Evolutionary conservation across 208 protist species (phyloP).

Genomic region (Crithidia mellificae): DNA sequence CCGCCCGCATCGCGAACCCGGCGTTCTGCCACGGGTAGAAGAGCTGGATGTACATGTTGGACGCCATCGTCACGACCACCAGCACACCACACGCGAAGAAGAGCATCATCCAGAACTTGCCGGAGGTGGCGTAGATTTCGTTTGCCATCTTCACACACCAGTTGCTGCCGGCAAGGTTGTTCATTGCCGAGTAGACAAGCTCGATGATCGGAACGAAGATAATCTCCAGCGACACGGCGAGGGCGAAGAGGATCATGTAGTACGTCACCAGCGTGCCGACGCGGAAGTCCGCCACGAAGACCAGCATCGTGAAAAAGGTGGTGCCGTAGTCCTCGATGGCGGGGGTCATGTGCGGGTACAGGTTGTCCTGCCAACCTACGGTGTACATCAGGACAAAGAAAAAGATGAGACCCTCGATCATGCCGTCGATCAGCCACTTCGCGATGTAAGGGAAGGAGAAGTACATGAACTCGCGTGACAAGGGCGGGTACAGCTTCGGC

Average conservation of each 20-base stretch:
- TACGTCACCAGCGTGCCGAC: constrained; percentile 40
- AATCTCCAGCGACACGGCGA: constrained; percentile 37
- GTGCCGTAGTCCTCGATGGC: constrained; percentile 70
- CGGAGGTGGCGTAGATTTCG: constrained; percentile 44
- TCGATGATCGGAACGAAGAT: constrained; percentile 39
- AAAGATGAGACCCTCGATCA: constrained; percentile 55
- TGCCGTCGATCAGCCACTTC: constrained; percentile 67
- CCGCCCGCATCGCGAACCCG: constrained; percentile 49
- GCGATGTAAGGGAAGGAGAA: constrained; percentile 63
- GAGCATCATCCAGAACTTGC: constrained; percentile 65
- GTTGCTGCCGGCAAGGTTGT: constrained; percentile 61
- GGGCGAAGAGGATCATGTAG: constrained; percentile 56
- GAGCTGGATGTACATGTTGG: constrained; percentile 62
- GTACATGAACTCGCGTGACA: constrained; percentile 73
- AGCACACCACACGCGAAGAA: constrained; percentile 56
- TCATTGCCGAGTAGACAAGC: constrained; percentile 49
- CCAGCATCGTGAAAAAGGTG: constrained; percentile 73
- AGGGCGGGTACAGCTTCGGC: constrained; percentile 63
- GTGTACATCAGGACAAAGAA: constrained; percentile 63
- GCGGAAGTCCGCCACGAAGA: constrained; percentile 65
- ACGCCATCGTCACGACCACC: constrained; percentile 54
- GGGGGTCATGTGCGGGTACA: constrained; percentile 44
- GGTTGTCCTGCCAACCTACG: constrained; percentile 42
- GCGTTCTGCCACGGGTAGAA: constrained; percentile 70
- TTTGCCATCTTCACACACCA: constrained; percentile 54